Conservation (phyloP, 1,139 yeast genomes). For the Pneumocystis oryctolagi region DNA sequence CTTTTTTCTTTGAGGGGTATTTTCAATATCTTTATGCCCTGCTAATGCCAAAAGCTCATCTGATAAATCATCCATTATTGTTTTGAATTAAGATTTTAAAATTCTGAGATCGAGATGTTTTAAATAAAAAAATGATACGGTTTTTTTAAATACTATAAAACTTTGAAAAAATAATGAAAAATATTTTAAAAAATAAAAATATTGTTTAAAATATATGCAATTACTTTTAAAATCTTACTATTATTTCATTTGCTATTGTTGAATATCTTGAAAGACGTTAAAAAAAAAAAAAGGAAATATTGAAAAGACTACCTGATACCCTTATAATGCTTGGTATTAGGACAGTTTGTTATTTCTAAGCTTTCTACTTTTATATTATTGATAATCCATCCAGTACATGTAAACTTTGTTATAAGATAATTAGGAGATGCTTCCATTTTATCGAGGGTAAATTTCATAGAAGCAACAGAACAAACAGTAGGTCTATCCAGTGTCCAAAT, state of each 20-base stretch:
- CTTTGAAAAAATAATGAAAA: background rate
- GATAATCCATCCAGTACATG: background rate
- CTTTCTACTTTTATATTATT: slow-evolving; percentile 1
- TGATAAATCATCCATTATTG: slow-evolving; percentile 4
- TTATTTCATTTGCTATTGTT: background rate
- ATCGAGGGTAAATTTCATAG: background rate
- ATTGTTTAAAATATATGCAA: background rate
- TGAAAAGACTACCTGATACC: slow-evolving; percentile 4
- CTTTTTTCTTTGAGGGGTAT: slow-evolving; percentile 22
- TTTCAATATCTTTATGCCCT: slow-evolving; percentile 16
- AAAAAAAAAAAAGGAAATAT: background rate
- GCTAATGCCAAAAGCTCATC: slow-evolving; percentile 4
- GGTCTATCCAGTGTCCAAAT: background rate
- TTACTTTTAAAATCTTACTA: background rate
- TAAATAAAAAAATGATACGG: background rate
- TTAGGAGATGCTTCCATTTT: background rate
- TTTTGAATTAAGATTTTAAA: background rate
- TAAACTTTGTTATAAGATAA: slow-evolving; percentile 3
- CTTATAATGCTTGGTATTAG: slow-evolving; percentile 2
- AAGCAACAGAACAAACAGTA: background rate
- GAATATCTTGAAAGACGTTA: background rate
- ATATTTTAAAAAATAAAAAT: background rate
- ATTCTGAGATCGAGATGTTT: background rate
- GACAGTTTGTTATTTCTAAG: background rate
- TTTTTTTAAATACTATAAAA: background rate